A percentile compares a stretch with the other conserved stretches of the same genome.
phyloP scores from a whole-genome alignment of 495 filamentous ascomycete species.

The Trichoderma orchidacearum region DNA sequence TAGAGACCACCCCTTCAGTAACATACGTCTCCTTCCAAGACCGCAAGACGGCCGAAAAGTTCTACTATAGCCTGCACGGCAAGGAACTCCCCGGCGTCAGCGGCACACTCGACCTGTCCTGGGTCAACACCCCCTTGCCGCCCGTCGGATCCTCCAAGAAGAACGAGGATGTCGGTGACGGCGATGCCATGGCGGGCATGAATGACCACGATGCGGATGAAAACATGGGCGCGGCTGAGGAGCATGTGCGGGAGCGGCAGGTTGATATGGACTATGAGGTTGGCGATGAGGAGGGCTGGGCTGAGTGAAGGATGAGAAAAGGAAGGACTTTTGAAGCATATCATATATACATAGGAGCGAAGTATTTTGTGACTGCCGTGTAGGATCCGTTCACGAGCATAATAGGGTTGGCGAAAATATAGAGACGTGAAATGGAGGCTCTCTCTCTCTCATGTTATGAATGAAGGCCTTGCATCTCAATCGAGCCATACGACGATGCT shows the following conservation, averaged over 20 bases:
- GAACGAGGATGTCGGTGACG: background rate
- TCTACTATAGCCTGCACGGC: slow-evolving; percentile 48
- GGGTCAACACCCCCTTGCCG: slow-evolving; percentile 36
- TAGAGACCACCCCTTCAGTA: slow-evolving; percentile 48
- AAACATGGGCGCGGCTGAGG: background rate
- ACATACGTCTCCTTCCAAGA: slow-evolving; percentile 74
- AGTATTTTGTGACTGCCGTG: too few species aligned
- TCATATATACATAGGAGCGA: too few species aligned
- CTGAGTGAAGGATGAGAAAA: slow-evolving; percentile 5
- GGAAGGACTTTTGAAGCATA: too few species aligned
- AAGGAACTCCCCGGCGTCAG: slow-evolving; percentile 55
- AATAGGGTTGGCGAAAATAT: too few species aligned
- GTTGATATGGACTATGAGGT: slow-evolving; percentile 15
- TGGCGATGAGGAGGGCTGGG: slow-evolving; percentile 18
- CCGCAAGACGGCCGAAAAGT: slow-evolving; percentile 77
- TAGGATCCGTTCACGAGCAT: too few species aligned
- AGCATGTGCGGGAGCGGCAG: slow-evolving; percentile 1
- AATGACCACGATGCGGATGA: background rate
- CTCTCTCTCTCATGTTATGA: too few species aligned
- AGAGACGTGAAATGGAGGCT: too few species aligned
- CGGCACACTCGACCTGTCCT: slow-evolving; percentile 58
- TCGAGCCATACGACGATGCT: too few species aligned
- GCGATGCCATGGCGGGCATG: slow-evolving; percentile 6
- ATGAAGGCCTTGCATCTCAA: too few species aligned
- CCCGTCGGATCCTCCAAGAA: background rate